Base-by-base conservation (phyloP, 306 rosid species). In the Medicago arabica region DNA sequence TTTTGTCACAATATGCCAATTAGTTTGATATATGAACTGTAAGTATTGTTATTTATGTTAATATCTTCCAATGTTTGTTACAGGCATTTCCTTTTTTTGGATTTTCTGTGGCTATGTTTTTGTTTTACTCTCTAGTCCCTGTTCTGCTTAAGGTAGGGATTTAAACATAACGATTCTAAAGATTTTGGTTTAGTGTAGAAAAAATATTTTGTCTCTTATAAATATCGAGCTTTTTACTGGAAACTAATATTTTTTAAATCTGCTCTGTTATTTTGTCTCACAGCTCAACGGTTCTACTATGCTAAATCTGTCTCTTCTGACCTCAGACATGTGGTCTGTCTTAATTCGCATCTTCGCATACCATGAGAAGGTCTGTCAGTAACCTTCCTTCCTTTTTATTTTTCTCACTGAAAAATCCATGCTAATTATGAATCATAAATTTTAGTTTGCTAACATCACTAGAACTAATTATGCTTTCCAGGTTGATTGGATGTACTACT, bases 261-360 rank as follows among this genome's bases (percentile, higher is more conserved):
- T 47, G 71, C 17, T 76, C 23, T 81, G 55, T 64, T 77, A 49
- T 23, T 82, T 67, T 63, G 71, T 78, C 53, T 76, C 53, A 81
- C 93, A 95, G 98, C 79, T 68, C 47, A 87, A 82, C 38, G 98
- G 98, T 47, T 86, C 98, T 38, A 90, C 98, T 61, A 95, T 95
- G 98, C 88, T 95, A 50, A 95, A 95, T 81, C 88, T 95, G 80
- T 95, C 98, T 60, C 84, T 95, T 79, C 84, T 95, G 62, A 95
- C 98, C 71, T 95, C 98, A 10, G 98, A 95, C 87, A 95, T 95
- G 98, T 95, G 98, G 97, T 84, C 98, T 1, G 93, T 90, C 65
- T 61, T 95, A 69, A 95, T 95, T 82, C 98, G 98, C 69, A 80
- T 95, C 50, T 89, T 84, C 25, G 97, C 97, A n/a, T 90, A 90